Conservation (phyloP, 2,329 filamentous ascomycete species). For the Polytolypa hystricis region DNA sequence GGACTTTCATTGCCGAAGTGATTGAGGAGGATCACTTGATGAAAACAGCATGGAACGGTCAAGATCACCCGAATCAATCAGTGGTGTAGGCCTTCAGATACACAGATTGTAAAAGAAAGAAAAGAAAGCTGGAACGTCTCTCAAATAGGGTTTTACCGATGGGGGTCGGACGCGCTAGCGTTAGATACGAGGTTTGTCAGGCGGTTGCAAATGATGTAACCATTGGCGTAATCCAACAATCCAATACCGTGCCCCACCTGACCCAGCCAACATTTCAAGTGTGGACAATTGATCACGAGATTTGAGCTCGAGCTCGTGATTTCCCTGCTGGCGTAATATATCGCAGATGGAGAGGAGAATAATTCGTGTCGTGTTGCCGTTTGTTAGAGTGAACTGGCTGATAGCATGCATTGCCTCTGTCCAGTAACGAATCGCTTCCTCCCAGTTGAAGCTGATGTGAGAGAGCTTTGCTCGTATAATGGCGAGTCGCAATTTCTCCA, state of each 20-base stretch:
- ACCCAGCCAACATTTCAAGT: conserved; percentile 3
- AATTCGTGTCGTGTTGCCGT: not conserved
- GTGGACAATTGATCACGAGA: conserved; percentile 3
- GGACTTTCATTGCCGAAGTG: too few relatives aligned
- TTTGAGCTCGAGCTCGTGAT: conserved; percentile 3
- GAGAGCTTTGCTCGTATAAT: conserved; percentile 5
- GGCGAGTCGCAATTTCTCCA: conserved; percentile 4
- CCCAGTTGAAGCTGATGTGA: conserved; percentile 2
- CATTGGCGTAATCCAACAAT: conserved; percentile 1
- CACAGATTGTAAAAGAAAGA: too few relatives aligned
- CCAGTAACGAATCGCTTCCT: conserved; percentile 1
- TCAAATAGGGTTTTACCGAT: too few relatives aligned
- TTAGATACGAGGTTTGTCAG: conserved; percentile 2
- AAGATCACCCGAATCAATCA: too few relatives aligned
- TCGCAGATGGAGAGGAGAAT: conserved; percentile 5
- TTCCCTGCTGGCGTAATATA: conserved; percentile 2
- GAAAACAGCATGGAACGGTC: too few relatives aligned
- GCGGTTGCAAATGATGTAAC: conserved; percentile 2
- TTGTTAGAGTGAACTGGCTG: conserved; percentile 1
- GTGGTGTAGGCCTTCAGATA: too few relatives aligned
- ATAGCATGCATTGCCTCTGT: conserved; percentile 4
- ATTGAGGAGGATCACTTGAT: too few relatives aligned
- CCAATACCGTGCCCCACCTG: conserved; percentile 2
- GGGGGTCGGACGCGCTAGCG: too few relatives aligned
- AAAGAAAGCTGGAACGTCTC: too few relatives aligned